These are phyloP conservation scores for Talaromyces rugulosus DNA, from an alignment of 2,329 filamentous ascomycete genomes.

Conservation along the genomic window DNA sequence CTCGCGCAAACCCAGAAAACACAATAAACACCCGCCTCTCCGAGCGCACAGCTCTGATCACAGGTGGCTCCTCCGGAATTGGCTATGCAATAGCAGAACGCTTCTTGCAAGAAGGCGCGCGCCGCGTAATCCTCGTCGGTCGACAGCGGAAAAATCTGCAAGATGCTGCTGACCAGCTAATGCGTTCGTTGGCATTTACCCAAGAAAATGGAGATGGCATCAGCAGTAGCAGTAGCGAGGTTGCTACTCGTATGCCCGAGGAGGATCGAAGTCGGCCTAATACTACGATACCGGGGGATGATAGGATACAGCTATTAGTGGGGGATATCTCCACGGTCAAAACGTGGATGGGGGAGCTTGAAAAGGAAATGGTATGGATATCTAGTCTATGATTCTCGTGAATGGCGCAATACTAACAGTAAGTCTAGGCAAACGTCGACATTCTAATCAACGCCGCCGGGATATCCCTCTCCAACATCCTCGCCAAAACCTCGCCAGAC, in stretches of 20 bases:
- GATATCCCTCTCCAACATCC: conserved; percentile 60
- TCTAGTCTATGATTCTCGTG: too few species aligned
- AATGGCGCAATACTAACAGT: neutral
- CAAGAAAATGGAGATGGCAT: neutral
- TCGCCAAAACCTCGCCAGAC: conserved; percentile 51
- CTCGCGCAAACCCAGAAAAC: neutral
- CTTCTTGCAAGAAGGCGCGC: conserved; percentile 61
- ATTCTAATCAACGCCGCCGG: conserved; percentile 80
- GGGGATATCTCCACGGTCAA: conserved; percentile 35
- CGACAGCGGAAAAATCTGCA: conserved; percentile 49
- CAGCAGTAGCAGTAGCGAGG: neutral
- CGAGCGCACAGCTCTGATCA: conserved; percentile 51
- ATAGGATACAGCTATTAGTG: conserved; percentile 25
- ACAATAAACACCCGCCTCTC: conserved; percentile 18
- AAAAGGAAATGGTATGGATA: conserved; percentile 33
- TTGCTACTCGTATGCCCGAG: conserved; percentile 19
- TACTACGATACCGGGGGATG: neutral
- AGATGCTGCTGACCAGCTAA: conserved; percentile 28
- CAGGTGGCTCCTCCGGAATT: conserved; percentile 68
- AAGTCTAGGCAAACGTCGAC: conserved; percentile 36
- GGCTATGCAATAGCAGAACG: conserved; percentile 62
- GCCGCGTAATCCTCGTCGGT: conserved; percentile 57
- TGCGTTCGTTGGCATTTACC: conserved; percentile 9
- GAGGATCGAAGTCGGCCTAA: conserved; percentile 14
- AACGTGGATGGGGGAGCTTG: conserved; percentile 32